Conservation (phyloP, 306 rosid genomes). For the Prunus kanzakura region DNA sequence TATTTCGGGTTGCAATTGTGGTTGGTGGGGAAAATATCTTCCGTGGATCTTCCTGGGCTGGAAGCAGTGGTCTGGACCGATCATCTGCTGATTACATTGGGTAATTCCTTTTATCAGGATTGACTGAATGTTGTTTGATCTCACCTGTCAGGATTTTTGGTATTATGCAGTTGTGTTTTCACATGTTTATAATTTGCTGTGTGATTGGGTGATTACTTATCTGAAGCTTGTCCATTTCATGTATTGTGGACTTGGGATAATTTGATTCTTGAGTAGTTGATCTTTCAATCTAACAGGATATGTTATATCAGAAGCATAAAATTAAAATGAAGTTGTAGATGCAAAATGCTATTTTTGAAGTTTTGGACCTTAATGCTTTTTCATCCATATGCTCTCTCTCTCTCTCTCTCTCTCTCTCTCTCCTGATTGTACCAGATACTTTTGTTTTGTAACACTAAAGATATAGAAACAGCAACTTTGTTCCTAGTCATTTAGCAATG, state of each 20-base stretch:
- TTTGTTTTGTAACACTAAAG: background rate
- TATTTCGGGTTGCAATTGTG: constrained; percentile 88
- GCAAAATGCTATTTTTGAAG: background rate
- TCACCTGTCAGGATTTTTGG: too few species aligned
- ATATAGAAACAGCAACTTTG: background rate
- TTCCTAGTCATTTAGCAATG: background rate
- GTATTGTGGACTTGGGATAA: too few species aligned
- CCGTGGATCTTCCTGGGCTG: constrained; percentile 94
- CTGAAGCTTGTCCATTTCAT: too few species aligned
- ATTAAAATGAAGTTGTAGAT: background rate
- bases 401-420: background rate
- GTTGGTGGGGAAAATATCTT: constrained; percentile 94
- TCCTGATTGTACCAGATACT: background rate
- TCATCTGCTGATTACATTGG: constrained; percentile 97
- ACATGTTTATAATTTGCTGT: too few species aligned
- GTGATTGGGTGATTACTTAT: too few species aligned
- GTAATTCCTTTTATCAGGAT: constrained; percentile 30
- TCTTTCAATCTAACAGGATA: too few species aligned
- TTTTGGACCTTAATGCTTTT: background rate
- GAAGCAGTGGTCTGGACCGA: constrained; percentile 87
- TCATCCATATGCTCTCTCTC: background rate
- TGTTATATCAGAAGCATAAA: too few species aligned
- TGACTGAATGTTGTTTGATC: too few species aligned
- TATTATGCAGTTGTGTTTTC: too few species aligned
- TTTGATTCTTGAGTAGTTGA: too few species aligned